Evolutionary conservation across 2,329 filamentous ascomycete genomes (phyloP), one percentile per base, ranked within the genome.

Genomic region (Epichloe aotearoae): DNA sequence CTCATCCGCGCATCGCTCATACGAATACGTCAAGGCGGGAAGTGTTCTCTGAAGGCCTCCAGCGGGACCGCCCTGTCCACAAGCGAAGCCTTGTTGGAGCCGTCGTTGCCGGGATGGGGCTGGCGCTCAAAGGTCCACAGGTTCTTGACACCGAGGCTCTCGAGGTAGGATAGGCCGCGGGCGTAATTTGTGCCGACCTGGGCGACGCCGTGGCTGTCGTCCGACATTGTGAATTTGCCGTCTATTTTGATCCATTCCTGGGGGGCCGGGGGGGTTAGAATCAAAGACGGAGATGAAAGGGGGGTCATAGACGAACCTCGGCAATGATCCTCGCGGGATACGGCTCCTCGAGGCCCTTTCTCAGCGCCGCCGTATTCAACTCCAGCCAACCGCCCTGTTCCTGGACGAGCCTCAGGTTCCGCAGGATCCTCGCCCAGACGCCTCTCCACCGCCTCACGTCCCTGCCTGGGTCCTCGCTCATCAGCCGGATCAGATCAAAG

Each of bases 261-360:
- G n/a, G 5, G 11, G 12, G 6, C n/a, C n/a, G 2, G 23, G 23
- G 23, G 23, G 3, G 15, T 19, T 20, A 30, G 40, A 5, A 39
- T 14, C 26, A 45, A 20, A 5, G 17, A 15, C 12, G 12, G 11
- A 15, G 23, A 14, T 4, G 14, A 39, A 10, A 7, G 20, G 23
- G 5, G 5, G 11, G 19, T 3, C 3, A 19, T n/a, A n/a, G n/a
- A n/a, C 38, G 10, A 58, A 86, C 84, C 75, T 87, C 76, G 59
- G 88, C 88, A 61, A 98, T 84, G 59, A 80, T 74, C 50, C 79
- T 75, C 55, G 82, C 82, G 0, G 93, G 93, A 73, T 98, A 98
- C 44, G 91, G 88, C 72, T 97, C 89, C 19, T 73, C 77, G 67
- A 97, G 79, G 5, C 91, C 93, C 72, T 98, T 98, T 56, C 93